A percentile compares a stretch with the other conserved stretches of the same genome.
Conservation (phyloP, 129 eudicot species). For the Artemisia annua region DNA sequence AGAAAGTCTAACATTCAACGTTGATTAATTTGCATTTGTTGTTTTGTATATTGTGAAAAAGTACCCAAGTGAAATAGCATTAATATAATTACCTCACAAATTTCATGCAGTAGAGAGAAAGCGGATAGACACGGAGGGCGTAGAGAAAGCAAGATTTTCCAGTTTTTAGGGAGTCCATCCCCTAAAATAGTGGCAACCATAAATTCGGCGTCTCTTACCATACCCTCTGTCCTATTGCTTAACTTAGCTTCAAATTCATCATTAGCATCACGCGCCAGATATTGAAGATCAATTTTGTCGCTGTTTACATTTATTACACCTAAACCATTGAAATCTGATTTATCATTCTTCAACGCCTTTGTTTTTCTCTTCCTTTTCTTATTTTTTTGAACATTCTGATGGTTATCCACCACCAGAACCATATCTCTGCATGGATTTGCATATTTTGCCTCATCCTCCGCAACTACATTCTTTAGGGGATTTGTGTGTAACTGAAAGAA, state of each 20-base stretch:
- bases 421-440: too few relatives aligned
- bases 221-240: conserved; percentile 10
- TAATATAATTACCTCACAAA: conserved; percentile 21
- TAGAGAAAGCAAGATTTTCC: conserved; percentile 22
- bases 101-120: conserved; percentile 15
- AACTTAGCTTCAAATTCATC: conserved; percentile 5
- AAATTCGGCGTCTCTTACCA: conserved; percentile 24
- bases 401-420: too few relatives aligned
- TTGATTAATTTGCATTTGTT: too few relatives aligned
- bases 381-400: too few relatives aligned
- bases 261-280: neutral
- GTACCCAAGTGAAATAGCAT: too few relatives aligned
- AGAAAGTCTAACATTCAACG: too few relatives aligned
- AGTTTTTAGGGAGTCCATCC: conserved; percentile 22
- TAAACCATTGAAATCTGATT: conserved; percentile 1
- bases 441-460: too few relatives aligned
- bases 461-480: too few relatives aligned
- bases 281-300: conserved; percentile 11
- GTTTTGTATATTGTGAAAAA: too few relatives aligned
- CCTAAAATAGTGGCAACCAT: neutral
- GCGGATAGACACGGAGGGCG: conserved; percentile 16
- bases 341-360: too few relatives aligned
- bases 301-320: conserved; percentile 9
- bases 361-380: too few relatives aligned
- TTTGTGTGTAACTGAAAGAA: too few relatives aligned